Evolutionary conservation across 202 grass and related monocot genomes (phyloP).

Genomic region (Saccharum hybrid): DNA sequence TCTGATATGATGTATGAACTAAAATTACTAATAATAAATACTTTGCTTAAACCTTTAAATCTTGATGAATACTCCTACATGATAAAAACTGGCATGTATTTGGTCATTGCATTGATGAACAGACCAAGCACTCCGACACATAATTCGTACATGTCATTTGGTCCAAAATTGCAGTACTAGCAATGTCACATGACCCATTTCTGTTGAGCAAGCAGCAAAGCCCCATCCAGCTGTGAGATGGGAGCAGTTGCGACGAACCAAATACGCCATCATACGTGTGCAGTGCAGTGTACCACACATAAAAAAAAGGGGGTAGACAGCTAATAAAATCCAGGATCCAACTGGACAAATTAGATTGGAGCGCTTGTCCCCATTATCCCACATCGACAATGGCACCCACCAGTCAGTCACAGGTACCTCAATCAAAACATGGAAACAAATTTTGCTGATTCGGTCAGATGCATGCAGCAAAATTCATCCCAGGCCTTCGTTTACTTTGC

Average conservation of each 20-base stretch:
- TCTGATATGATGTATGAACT: constrained; percentile 10
- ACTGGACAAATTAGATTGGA: constrained; percentile 52
- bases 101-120: too few relatives aligned
- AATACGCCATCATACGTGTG: constrained; percentile 37
- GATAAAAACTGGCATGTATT: too few relatives aligned
- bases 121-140: constrained; percentile 1
- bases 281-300: constrained; percentile 48
- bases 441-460: constrained; percentile 11
- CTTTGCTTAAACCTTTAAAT: not conserved
- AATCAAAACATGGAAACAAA: constrained; percentile 40
- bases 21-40: not conserved
- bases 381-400: constrained; percentile 38
- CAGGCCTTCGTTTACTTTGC: too few relatives aligned
- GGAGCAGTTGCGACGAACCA: constrained; percentile 56
- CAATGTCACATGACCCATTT: constrained; percentile 35
- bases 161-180: constrained; percentile 25
- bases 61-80: not conserved
- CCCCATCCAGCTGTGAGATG: constrained; percentile 47
- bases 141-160: constrained; percentile 21
- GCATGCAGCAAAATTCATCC: constrained; percentile 7
- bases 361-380: constrained; percentile 42
- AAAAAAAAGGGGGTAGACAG: constrained; percentile 34
- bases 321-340: constrained; percentile 60
- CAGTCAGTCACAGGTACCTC: constrained; percentile 23
- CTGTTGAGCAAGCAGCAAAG: constrained; percentile 33